Base-by-base conservation (phyloP, 2,329 filamentous ascomycete species). In the Myrmaecium sp. region DNA sequence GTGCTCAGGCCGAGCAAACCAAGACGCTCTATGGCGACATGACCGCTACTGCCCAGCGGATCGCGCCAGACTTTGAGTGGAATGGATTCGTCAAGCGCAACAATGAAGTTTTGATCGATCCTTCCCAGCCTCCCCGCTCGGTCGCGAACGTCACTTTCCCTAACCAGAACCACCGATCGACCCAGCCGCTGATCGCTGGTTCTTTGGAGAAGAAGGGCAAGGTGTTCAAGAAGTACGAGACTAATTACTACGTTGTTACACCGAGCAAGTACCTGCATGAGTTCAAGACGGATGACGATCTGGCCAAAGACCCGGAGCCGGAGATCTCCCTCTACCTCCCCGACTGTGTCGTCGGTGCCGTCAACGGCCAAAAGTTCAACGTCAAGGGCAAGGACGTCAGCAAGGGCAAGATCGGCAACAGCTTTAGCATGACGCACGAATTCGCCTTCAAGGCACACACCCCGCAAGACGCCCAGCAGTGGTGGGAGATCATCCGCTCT, bases 371-470 rank as follows among this genome's bases (percentile, higher is more conserved):
- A 33, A 94, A 92, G 54, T 95, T 98, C 64, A 81, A 72, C 44
- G 65, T 98, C 51, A 93, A 93, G 60, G 89, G 89, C 51, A 95
- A 95, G 54, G 84, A 98, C 48, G 70, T 75, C 30, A 76, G 74
- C 43, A 78, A 79, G 47, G 62, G 65, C 33, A 78, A 76, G 36
- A 57, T 94, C 36, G 74, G 75, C 43, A 77, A 74, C 58, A 86
- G 82, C 46, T 68, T 94, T 37, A 69, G 76, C 25, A 80, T 84
- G 37, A 69, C 57, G 14, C 73, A 81, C 21, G 86, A 95, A 53
- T 63, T 91, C 19, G 58, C 66, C 16, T 94, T 94, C 69, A 91
- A 91, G 58, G 83, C 84, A 0, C 76, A 83, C 52, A 82, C 78
- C 1, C 52, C 80, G 3, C 62, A 66, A 15, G 82, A 92, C 36